Conservation (phyloP, 1,284 basidiomycete species). For the Tylopilus sp. region DNA sequence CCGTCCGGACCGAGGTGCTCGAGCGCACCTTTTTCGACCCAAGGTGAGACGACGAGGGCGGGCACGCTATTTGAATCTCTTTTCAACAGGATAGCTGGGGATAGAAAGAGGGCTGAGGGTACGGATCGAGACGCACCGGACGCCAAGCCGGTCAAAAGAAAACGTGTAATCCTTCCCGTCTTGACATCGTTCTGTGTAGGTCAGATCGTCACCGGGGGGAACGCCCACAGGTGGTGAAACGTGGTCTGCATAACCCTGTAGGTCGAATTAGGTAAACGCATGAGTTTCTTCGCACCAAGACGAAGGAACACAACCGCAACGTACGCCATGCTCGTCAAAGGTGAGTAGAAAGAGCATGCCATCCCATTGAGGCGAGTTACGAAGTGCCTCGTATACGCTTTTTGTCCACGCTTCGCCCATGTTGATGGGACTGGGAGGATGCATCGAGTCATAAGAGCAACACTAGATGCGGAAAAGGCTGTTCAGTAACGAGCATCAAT, state of each 20-base stretch:
- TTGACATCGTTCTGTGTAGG: constrained; percentile 24
- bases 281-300: neutral
- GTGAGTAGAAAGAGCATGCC: constrained; percentile 20
- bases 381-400: constrained; percentile 24
- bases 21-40: constrained; percentile 24
- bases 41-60: constrained; percentile 24
- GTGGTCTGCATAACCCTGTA: constrained; percentile 26
- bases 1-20: constrained; percentile 14
- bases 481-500: neutral
- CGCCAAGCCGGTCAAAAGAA: constrained; percentile 24
- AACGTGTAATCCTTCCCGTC: constrained; percentile 26
- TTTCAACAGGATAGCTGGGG: neutral
- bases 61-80: constrained; percentile 10
- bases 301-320: neutral
- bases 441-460: constrained; percentile 27
- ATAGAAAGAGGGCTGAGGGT: neutral
- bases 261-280: neutral
- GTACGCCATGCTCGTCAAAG: constrained; percentile 27
- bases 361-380: constrained; percentile 25
- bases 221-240: constrained; percentile 25
- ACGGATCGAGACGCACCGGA: constrained; percentile 15
- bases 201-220: constrained; percentile 23
- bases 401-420: constrained; percentile 28
- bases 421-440: constrained; percentile 28
- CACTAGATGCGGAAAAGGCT: constrained; percentile 10